Percentiles rank a stretch among this genome's conserved stretches.
phyloP scores from a whole-genome alignment of 345 rosid species.

The Combretum micranthum region DNA sequence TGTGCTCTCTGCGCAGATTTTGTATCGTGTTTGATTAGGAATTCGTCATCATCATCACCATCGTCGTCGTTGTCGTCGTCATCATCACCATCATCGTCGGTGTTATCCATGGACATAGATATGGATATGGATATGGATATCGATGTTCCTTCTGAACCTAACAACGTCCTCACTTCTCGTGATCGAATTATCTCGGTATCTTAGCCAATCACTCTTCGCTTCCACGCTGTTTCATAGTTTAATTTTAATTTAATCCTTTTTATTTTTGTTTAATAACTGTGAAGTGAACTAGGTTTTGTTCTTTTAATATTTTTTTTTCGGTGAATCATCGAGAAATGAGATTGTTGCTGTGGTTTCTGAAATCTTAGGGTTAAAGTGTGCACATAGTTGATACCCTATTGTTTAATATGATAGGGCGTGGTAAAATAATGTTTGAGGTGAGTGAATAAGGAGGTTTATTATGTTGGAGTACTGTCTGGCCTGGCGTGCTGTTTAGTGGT shows the following conservation, averaged over 20 bases:
- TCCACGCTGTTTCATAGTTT: neutral
- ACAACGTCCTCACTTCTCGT: slow-evolving; percentile 22
- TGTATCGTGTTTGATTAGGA: slow-evolving; percentile 31
- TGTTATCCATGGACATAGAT: neutral
- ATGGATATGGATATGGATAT: slow-evolving; percentile 44
- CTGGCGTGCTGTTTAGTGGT: too few relatives aligned
- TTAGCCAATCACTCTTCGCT: neutral
- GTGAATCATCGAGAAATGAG: neutral
- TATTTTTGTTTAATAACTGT: neutral
- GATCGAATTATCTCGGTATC: slow-evolving; percentile 48
- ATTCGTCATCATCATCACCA: neutral
- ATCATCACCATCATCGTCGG: too few relatives aligned
- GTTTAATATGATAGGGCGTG: too few relatives aligned
- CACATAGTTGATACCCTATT: neutral
- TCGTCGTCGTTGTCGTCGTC: too few relatives aligned
- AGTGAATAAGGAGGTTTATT: too few relatives aligned
- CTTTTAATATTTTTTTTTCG: neutral
- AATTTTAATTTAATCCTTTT: neutral
- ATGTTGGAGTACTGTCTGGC: too few relatives aligned
- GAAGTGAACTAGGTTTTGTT: neutral
- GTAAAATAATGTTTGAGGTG: too few relatives aligned
- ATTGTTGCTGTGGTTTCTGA: neutral
- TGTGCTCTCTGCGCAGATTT: slow-evolving; percentile 40
- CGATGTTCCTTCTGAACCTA: slow-evolving; percentile 39
- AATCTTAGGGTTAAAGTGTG: neutral